Evolutionary conservation across 495 filamentous ascomycete genomes (phyloP), one percentile per base, ranked within the genome.

Genomic region (Margaritispora aquatica): DNA sequence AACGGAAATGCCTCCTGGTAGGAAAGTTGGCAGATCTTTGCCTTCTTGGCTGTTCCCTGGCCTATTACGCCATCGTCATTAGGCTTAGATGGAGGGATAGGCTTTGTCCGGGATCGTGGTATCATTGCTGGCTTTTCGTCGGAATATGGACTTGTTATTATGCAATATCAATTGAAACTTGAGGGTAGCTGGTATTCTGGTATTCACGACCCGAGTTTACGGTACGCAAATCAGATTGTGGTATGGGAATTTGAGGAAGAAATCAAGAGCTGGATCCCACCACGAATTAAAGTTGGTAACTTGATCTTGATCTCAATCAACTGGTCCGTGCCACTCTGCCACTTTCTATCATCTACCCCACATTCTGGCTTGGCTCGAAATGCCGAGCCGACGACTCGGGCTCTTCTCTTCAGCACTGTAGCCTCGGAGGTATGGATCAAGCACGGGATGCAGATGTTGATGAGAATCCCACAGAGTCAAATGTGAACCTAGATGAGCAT

Each of bases 401-500:
- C 38, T 44, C 38, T 8, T 3, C 38, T 44, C 38, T n/a, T 44
- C 8, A 10, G 38, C 4, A 3, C 19, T 44, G 7, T 3, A 44
- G 15, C 10, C 38, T 44, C 15, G 19, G 38, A 44, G 15, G 11
- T 44, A 44, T 44, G 38, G 38, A 44, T n/a, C 38, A 44, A 44
- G 38, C 17, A 44, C 38, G 7, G 4, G 10, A 44, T 15, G 10
- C 11, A 44, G 38, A 44, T 3, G 19, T 17, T n/a, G 38, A 44
- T 44, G 38, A 44, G 38, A 44, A 19, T 24, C 26, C 3, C n/a
- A 26, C 20, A 50, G 47, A 50, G 24, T 3, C 21, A 26, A 23
- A 54, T 29, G 2, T 23, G 21, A 22, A 1, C 5, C 49, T 59
- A 48, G 47, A 63, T 41, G 51, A 61, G 36, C 55, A 66, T 58